These are phyloP conservation scores for Macrotyloma uniflorum DNA, from an alignment of 306 rosid genomes.

Conservation along the genomic window DNA sequence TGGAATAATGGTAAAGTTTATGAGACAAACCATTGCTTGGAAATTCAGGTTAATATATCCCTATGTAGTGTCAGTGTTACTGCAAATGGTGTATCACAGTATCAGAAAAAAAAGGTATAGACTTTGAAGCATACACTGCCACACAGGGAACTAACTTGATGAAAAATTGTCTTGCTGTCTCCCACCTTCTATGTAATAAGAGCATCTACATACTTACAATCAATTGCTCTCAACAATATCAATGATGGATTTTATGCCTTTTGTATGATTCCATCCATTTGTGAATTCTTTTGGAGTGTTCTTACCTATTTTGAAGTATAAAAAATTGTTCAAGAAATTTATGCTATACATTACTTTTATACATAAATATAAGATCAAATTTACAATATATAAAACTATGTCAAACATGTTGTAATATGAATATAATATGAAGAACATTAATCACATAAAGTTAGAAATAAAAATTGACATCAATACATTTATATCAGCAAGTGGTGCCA, in stretches of 20 bases:
- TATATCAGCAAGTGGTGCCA: conserved; percentile 25
- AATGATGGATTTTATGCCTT: conserved; percentile 37
- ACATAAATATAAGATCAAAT: no score
- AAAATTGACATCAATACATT: conserved; percentile 9
- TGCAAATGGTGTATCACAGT: neutral
- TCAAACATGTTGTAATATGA: no score
- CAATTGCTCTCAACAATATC: conserved; percentile 12
- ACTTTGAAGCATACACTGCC: conserved; percentile 5
- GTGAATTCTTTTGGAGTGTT: neutral
- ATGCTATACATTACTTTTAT: no score
- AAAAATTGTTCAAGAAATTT: no score
- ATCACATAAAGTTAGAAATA: neutral
- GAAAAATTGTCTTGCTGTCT: conserved; percentile 21
- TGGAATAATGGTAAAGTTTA: conserved; percentile 27
- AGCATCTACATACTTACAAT: conserved; percentile 27
- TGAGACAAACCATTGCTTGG: conserved; percentile 44
- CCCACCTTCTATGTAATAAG: conserved; percentile 26
- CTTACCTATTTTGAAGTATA: no score
- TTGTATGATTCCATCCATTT: conserved; percentile 17
- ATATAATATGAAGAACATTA: no score
- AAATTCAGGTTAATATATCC: conserved; percentile 34
- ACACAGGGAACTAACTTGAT: neutral
- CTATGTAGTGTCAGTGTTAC: conserved; percentile 20
- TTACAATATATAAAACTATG: no score
- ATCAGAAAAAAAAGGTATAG: neutral